Evolutionary conservation across 306 rosid species (phyloP).

Genomic region (Chamaecrista fasciculata): DNA sequence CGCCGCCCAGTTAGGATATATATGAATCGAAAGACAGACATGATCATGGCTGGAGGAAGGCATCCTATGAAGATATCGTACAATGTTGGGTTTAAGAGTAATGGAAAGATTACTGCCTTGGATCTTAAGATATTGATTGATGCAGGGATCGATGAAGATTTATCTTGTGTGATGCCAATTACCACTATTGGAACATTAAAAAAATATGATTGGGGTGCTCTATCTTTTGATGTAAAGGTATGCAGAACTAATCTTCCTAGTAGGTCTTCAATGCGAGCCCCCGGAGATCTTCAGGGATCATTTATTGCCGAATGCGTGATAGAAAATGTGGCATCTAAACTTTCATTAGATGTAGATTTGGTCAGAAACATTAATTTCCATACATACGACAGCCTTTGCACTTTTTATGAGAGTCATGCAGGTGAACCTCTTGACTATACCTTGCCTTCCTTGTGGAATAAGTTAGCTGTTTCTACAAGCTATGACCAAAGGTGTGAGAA

Average conservation of each 20-base stretch:
- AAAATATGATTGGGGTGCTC: conserved; percentile 89
- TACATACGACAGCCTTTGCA: conserved; percentile 55
- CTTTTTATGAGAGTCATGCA: conserved; percentile 41
- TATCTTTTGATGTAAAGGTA: conserved; percentile 70
- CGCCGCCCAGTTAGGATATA: conserved; percentile 72
- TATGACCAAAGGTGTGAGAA: conserved; percentile 47
- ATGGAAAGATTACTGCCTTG: conserved; percentile 79
- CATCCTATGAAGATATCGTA: conserved; percentile 87
- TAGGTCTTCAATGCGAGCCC: conserved; percentile 85
- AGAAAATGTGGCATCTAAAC: conserved; percentile 77
- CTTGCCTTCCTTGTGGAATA: conserved; percentile 69
- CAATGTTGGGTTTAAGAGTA: conserved; percentile 71
- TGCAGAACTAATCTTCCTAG: conserved; percentile 78
- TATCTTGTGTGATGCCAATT: conserved; percentile 50
- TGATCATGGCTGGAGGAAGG: conserved; percentile 95
- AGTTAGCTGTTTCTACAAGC: conserved; percentile 53
- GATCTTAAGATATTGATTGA: conserved; percentile 67
- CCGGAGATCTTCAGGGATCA: conserved; percentile 87
- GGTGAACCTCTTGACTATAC: conserved; percentile 80
- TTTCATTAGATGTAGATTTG: conserved; percentile 64
- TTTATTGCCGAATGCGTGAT: conserved; percentile 80
- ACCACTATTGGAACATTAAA: conserved; percentile 45
- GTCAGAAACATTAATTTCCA: conserved; percentile 76
- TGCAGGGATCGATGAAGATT: conserved; percentile 66
- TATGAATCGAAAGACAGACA: conserved; percentile 77